These are phyloP conservation scores for Trichophyton schoenleinii DNA, from an alignment of 2,329 filamentous ascomycete species.

Conservation along the genomic window DNA sequence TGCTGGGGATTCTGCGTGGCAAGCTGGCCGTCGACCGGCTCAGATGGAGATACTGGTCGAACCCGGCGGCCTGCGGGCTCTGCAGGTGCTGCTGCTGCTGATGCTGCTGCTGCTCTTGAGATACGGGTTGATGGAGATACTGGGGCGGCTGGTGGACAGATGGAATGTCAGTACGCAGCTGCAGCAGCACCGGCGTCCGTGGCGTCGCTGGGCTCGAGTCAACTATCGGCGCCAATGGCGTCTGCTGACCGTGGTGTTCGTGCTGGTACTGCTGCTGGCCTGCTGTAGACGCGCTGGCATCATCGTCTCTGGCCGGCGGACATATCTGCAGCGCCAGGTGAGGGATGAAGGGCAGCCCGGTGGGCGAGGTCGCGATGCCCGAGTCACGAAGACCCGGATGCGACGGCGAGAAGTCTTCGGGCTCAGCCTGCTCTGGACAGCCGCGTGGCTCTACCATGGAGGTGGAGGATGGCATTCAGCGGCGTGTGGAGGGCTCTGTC, in stretches of 20 bases:
- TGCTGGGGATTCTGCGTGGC: constrained; percentile 33
- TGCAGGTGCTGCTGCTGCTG: background rate
- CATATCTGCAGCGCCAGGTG: background rate
- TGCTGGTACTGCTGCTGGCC: no score
- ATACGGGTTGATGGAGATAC: background rate
- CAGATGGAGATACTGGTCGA: constrained; percentile 28
- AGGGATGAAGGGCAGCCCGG: background rate
- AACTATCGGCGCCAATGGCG: background rate
- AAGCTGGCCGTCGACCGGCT: constrained; percentile 33
- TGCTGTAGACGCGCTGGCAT: background rate
- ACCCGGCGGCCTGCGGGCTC: background rate
- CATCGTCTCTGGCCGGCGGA: background rate
- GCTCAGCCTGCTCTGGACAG: constrained; percentile 1
- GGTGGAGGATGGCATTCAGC: background rate
- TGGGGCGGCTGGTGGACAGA: background rate
- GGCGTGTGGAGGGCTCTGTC: background rate
- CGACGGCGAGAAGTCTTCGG: background rate
- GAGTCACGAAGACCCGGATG: background rate
- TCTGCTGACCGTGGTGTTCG: background rate
- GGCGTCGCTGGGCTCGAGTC: constrained; percentile 4
- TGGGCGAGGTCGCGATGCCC: background rate
- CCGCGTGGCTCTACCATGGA: constrained; percentile 2
- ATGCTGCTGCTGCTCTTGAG: background rate
- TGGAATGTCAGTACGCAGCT: constrained; percentile 10
- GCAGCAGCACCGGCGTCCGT: constrained; percentile 10